Percentiles rank a stretch among this genome's conserved stretches.
phyloP scores from a whole-genome alignment of 2,329 filamentous ascomycete species.

The Magnaporthiopsis poae region DNA sequence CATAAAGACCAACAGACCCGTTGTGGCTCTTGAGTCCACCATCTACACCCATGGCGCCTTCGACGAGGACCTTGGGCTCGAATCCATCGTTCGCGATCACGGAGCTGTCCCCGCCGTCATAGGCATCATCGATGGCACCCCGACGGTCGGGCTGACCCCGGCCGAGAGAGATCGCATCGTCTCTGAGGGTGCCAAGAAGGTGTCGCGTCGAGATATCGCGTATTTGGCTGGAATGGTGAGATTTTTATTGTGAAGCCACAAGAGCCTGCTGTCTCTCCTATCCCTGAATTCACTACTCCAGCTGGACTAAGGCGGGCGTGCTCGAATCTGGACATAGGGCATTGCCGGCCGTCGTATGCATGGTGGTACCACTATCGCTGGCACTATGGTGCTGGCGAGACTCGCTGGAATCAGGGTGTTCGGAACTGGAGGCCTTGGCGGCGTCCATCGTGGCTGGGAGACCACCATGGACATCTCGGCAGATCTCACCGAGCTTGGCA shows the following conservation, averaged over 20 bases:
- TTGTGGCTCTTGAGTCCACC: conserved; percentile 88
- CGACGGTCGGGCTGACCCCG: conserved; percentile 64
- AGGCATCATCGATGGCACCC: conserved; percentile 73
- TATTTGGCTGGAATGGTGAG: conserved; percentile 68
- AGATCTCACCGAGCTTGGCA: conserved; percentile 84
- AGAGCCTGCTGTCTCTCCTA: not conserved
- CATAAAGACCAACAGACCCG: conserved; percentile 61
- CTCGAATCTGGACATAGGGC: conserved; percentile 37
- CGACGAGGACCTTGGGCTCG: conserved; percentile 61
- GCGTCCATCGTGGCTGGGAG: conserved; percentile 83
- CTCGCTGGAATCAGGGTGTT: conserved; percentile 85
- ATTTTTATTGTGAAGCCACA: not conserved
- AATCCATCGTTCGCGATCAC: conserved; percentile 68
- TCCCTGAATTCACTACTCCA: not conserved
- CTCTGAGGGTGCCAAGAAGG: conserved; percentile 63
- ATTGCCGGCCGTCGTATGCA: conserved; percentile 59
- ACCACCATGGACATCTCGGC: conserved; percentile 86
- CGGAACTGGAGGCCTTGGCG: conserved; percentile 86
- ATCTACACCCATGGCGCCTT: conserved; percentile 94
- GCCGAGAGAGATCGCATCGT: conserved; percentile 68
- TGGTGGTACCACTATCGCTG: conserved; percentile 86
- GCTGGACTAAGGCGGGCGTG: not conserved
- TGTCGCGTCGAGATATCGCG: conserved; percentile 77
- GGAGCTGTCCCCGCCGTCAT: conserved; percentile 86
- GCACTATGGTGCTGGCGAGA: conserved; percentile 81